Evolutionary conservation across 306 rosid genomes (phyloP), one percentile per base, ranked within the genome.

Genomic region (Oxytropis ochrocephala): DNA sequence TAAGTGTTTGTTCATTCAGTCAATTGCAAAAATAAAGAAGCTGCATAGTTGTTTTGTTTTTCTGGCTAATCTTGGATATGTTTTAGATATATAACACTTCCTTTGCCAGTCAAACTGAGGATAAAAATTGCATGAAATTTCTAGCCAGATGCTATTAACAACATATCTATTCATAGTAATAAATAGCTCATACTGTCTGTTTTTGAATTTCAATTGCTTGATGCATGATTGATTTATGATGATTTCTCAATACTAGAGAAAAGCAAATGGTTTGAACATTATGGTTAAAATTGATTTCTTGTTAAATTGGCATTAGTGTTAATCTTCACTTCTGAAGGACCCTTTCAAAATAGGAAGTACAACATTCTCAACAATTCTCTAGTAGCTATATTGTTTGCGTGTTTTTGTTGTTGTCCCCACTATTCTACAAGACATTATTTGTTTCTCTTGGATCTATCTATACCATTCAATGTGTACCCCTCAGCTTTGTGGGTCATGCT

Each of bases 361-460:
- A n/a, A 56, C 51, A 58, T 72, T 57, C 52, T 74, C 8, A 18
- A 58, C 1, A 62, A 64, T 39, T 73, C 51, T 73, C 51, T 69
- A 13, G 33, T 46, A 29, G 21, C 72, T 69, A 46, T 58, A 6
- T 7, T 67, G 44, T 67, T 64, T 53, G 9, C 35, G 19, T 51
- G 60, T 77, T 70, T 38, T 59, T 73, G 12, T 24, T 24, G 19
- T 44, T 61, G 64, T 27, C 64, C 38, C 5, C 42, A 57, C 42
- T 27, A 33, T 38, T 32, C 44, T 38, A 2, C 12, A 2, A 74
- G 8, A 16, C 61, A 53, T 36, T n/a, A 11, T 74, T 41, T 16
- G 32, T 39, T 62, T 1, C 49, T 61, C 12, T 33, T 11, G 50
- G 63, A 42, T 49, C 27, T n/a, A n/a, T n/a, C n/a, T 24, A 35